These are phyloP conservation scores for Corylus heterophylla DNA, from an alignment of 306 rosid genomes.

Conservation along the genomic window DNA sequence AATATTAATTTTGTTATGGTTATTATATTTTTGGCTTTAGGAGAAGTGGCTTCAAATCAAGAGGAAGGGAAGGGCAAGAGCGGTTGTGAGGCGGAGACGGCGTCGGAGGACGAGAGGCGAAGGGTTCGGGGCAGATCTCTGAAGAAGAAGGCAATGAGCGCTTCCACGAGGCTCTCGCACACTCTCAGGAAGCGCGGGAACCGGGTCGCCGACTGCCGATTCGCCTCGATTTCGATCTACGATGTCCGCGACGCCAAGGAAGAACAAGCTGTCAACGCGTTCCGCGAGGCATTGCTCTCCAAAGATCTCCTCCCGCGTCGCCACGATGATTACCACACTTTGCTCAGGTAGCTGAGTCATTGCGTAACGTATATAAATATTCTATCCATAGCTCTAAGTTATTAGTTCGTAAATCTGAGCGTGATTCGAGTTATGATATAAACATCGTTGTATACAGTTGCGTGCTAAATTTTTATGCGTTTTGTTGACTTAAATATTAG, in stretches of 20 bases:
- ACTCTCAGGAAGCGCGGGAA: constrained; percentile 68
- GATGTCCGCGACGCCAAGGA: constrained; percentile 92
- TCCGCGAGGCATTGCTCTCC: constrained; percentile 57
- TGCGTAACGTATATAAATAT: constrained; percentile 5
- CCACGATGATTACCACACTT: constrained; percentile 87
- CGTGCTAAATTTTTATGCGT: neutral
- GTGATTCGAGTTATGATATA: neutral
- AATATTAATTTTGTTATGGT: constrained; percentile 4
- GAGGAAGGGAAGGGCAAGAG: constrained; percentile 58
- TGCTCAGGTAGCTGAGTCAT: constrained; percentile 63
- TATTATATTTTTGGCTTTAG: constrained; percentile 35
- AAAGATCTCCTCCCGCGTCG: constrained; percentile 72
- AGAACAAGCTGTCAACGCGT: constrained; percentile 73
- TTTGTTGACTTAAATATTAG: neutral
- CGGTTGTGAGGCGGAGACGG: constrained; percentile 58
- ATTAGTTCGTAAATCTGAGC: neutral
- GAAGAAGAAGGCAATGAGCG: constrained; percentile 63
- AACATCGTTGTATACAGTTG: neutral
- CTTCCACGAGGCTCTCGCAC: constrained; percentile 59
- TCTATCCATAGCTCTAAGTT: constrained; percentile 3
- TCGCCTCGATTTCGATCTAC: constrained; percentile 60
- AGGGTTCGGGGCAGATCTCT: constrained; percentile 70
- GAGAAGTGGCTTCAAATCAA: constrained; percentile 46
- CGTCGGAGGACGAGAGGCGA: constrained; percentile 85
- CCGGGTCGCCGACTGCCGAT: constrained; percentile 70